phyloP scores from a whole-genome alignment of 148 eudicot species.

The Vaccinium macrocarpon region DNA sequence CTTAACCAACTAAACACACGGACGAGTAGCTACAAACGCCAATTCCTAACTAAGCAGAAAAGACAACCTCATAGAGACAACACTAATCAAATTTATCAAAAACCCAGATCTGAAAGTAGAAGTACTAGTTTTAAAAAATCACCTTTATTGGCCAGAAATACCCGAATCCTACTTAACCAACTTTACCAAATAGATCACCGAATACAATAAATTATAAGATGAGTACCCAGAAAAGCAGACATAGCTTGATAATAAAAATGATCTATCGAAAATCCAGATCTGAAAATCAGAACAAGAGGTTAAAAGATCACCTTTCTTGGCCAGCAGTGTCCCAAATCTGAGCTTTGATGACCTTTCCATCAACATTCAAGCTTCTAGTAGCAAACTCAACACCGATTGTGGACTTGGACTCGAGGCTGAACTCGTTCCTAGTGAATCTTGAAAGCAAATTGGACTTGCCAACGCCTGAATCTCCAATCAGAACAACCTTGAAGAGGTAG shows the following conservation, averaged over 20 bases:
- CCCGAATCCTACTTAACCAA: background rate
- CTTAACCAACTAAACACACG: background rate
- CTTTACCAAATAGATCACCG: background rate
- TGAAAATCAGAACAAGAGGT: background rate
- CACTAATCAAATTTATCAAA: background rate
- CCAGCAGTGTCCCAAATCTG: constrained; percentile 39
- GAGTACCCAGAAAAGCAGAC: background rate
- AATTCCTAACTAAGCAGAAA: background rate
- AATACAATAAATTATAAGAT: background rate
- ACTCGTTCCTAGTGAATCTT: constrained; percentile 52
- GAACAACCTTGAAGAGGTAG: constrained; percentile 28
- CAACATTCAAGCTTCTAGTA: constrained; percentile 24
- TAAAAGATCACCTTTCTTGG: constrained; percentile 21
- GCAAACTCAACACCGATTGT: constrained; percentile 47
- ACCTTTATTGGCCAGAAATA: background rate
- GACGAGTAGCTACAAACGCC: constrained; percentile 7
- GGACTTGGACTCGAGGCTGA: constrained; percentile 60
- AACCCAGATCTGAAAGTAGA: constrained; percentile 15
- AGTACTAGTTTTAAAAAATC: background rate
- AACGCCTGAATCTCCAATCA: constrained; percentile 32
- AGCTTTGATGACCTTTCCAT: constrained; percentile 31
- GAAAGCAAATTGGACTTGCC: constrained; percentile 32
- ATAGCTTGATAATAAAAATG: constrained; percentile 2
- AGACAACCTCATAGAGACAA: background rate
- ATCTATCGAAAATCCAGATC: background rate